These are phyloP conservation scores for Phyllosticta capitalensis DNA, from an alignment of 2,329 filamentous ascomycete genomes.

Conservation along the genomic window DNA sequence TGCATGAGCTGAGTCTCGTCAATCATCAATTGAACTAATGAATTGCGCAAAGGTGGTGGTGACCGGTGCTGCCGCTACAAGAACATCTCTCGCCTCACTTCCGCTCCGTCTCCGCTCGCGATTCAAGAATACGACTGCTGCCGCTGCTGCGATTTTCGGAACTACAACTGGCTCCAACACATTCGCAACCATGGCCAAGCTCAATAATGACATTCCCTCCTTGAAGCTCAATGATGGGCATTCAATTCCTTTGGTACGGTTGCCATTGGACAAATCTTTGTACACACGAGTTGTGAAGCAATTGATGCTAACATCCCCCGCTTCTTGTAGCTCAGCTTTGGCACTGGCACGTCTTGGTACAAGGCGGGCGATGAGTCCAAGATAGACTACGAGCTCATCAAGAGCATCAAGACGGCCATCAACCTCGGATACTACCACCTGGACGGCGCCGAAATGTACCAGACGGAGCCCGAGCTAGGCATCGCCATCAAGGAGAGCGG, in stretches of 20 bases:
- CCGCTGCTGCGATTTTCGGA: not conserved
- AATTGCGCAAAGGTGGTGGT: not conserved
- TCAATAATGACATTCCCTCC: slow-evolving; percentile 42
- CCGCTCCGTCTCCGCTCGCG: not conserved
- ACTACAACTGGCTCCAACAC: not conserved
- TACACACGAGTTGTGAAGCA: no score
- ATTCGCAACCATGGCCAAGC: slow-evolving; percentile 29
- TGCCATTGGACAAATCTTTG: not conserved
- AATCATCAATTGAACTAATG: not conserved
- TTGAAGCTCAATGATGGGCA: slow-evolving; percentile 67
- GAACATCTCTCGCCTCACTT: not conserved
- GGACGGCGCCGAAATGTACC: slow-evolving; percentile 60
- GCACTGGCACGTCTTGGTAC: slow-evolving; percentile 62
- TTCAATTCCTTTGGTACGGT: slow-evolving; percentile 55
- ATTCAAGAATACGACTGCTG: not conserved
- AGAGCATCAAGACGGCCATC: slow-evolving; percentile 53
- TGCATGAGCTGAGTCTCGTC: no score
- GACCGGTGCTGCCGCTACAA: not conserved
- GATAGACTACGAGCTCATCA: slow-evolving; percentile 49
- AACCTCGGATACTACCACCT: slow-evolving; percentile 62
- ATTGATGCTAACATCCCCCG: not conserved
- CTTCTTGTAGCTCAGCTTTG: slow-evolving; percentile 54
- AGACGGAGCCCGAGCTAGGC: slow-evolving; percentile 42
- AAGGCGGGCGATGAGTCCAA: slow-evolving; percentile 39
- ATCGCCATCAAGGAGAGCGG: slow-evolving; percentile 37